Base-by-base conservation (phyloP, 2,329 filamentous ascomycete species). In the Neoscytalidium dimidiatum region DNA sequence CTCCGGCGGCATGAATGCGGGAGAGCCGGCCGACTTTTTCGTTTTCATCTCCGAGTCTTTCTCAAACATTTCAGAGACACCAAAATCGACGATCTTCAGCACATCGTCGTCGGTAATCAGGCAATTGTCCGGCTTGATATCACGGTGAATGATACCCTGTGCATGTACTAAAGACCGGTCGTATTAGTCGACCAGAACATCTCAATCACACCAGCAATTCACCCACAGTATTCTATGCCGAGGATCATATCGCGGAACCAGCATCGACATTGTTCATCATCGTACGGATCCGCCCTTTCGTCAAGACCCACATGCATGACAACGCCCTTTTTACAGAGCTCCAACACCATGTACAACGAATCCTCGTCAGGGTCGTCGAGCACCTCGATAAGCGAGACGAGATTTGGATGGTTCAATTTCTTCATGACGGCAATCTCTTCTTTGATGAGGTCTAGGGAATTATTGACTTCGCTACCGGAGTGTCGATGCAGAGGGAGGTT, bases 401-500 rank as follows among this genome's bases (percentile, higher is more conserved):
- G 82, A 73, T 98, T 99, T 29, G 89, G 90, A 74, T 99, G 95
- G 73, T 97, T 89, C 52, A 98, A 85, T 80, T 98, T 98, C 83
- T 98, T 99, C 94, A 99, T 98, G 74, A 98, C 96, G 66, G 95
- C 95, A 72, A 98, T 95, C 78, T 99, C 95, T 77, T 97, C 92
- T 67, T 93, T 91, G 76, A 99, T 98, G 66, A 98, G 82, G 72
- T 91, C 91, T 13, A 98, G 82, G 0, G 94, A 87, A 70, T 89
- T 90, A 74, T 91, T 89, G 78, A 56, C 82, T 48, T 86, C 83
- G 6, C 79, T 79, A 7, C 83, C 82, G 9, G 86, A 84, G 71
- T 85, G 83, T 38, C 87, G 83, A 75, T 90, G 86, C 60, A 89
- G 75, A 1, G 86, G 86, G n/a, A 86, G 87, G 71, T 88, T 88